Percentiles rank a stretch among this genome's conserved stretches.
These are phyloP conservation scores for Penicillium malachiteum DNA, from an alignment of 495 filamentous ascomycete genomes.

Conservation along the genomic window DNA sequence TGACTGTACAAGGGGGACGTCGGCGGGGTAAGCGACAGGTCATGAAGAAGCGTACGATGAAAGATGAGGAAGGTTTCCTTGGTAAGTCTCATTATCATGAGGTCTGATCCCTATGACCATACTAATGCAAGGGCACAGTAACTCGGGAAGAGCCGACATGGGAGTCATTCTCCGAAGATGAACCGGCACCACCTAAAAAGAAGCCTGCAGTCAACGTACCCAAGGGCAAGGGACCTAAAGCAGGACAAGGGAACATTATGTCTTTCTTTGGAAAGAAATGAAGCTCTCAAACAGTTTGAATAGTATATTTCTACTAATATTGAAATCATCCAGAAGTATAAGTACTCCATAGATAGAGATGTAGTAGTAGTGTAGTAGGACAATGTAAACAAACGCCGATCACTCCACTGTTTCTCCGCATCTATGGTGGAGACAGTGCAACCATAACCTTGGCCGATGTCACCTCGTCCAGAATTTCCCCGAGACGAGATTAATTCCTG, in stretches of 20 bases:
- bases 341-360: neutral
- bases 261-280: conserved; percentile 90
- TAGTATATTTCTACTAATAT: neutral
- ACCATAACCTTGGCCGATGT: conserved; percentile 22
- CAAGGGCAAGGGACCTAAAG: conserved; percentile 60
- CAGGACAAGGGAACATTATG: conserved; percentile 86
- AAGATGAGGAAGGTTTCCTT: conserved; percentile 92
- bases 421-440: conserved; percentile 21
- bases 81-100: conserved; percentile 52
- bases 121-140: conserved; percentile 54
- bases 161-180: conserved; percentile 96
- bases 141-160: conserved; percentile 84
- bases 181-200: conserved; percentile 66
- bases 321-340: neutral
- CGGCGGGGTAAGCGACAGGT: conserved; percentile 78
- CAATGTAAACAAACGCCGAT: conserved; percentile 19
- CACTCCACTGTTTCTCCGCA: conserved; percentile 23
- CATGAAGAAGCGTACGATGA: conserved; percentile 83
- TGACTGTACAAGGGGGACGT: conserved; percentile 59
- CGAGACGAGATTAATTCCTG: conserved; percentile 1
- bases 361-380: neutral
- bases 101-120: conserved; percentile 6
- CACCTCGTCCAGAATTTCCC: conserved; percentile 20
- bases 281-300: neutral
- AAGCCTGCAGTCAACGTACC: conserved; percentile 49